Evolutionary conservation across 2,329 filamentous ascomycete genomes (phyloP).

Genomic region (Pseudogymnoascus sp.): DNA sequence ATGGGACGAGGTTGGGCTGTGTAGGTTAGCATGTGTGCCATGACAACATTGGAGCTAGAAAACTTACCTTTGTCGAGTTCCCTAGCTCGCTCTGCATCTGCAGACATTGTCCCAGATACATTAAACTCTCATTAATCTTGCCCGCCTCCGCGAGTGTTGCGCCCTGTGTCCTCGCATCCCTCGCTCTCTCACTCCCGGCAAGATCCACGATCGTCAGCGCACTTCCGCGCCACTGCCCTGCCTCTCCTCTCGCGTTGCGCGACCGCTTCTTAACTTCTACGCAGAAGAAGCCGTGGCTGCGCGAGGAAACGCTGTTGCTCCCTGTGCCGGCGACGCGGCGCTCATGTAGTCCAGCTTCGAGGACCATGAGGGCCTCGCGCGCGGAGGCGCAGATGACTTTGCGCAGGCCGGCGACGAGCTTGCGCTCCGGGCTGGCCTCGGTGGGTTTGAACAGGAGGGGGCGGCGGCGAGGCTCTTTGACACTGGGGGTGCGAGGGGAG

Average conservation of each 20-base stretch:
- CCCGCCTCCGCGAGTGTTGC: slow-evolving; percentile 90
- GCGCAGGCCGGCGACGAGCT: slow-evolving; percentile 83
- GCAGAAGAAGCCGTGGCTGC: slow-evolving; percentile 94
- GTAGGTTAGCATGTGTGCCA: slow-evolving; percentile 15
- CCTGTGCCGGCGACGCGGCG: slow-evolving; percentile 83
- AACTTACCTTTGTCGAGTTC: slow-evolving; percentile 62
- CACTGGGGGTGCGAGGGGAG: slow-evolving; percentile 50
- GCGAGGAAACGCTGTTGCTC: slow-evolving; percentile 85
- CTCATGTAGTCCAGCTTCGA: slow-evolving; percentile 85
- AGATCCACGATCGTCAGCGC: slow-evolving; percentile 85
- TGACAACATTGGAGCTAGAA: not conserved
- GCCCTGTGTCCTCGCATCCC: slow-evolving; percentile 89
- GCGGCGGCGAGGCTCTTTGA: slow-evolving; percentile 68
- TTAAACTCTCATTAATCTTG: slow-evolving; percentile 96
- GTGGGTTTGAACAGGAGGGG: slow-evolving; percentile 88
- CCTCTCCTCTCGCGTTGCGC: slow-evolving; percentile 41
- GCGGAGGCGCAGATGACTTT: slow-evolving; percentile 83
- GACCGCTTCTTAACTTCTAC: slow-evolving; percentile 84
- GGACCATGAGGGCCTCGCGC: slow-evolving; percentile 78
- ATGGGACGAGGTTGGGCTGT: slow-evolving; percentile 68
- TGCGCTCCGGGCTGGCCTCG: slow-evolving; percentile 80
- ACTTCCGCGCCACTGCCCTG: slow-evolving; percentile 65
- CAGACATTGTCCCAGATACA: slow-evolving; percentile 95
- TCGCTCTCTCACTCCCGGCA: slow-evolving; percentile 86
- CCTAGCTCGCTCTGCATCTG: slow-evolving; percentile 86